phyloP scores from a whole-genome alignment of 2,329 filamentous ascomycete genomes.

The Paraphaeosphaeria sporulosa region DNA sequence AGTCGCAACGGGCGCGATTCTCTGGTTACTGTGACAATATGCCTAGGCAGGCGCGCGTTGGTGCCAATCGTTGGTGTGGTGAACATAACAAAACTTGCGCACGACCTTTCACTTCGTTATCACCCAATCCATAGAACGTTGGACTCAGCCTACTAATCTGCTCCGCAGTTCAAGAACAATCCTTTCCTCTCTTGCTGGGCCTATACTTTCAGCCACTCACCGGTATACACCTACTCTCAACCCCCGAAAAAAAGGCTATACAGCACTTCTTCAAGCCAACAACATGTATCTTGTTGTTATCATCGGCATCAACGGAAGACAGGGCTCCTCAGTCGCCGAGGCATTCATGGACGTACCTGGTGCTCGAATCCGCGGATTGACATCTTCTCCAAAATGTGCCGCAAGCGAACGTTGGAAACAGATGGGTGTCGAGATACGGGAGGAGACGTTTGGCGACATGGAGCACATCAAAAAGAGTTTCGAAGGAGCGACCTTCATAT shows the following conservation, averaged over 20 bases:
- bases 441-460: conserved; percentile 41
- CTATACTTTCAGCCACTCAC: background rate
- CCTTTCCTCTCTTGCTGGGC: background rate
- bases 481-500: conserved; percentile 45
- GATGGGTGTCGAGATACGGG: conserved; percentile 46
- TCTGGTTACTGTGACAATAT: background rate
- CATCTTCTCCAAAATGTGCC: background rate
- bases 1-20: background rate
- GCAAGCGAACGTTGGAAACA: conserved; percentile 19
- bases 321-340: conserved; percentile 13
- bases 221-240: background rate
- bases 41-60: background rate
- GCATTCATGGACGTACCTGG: background rate
- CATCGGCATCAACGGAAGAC: conserved; percentile 13
- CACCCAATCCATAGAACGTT: background rate
- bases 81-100: background rate
- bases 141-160: background rate
- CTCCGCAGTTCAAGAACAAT: background rate
- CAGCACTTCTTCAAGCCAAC: background rate
- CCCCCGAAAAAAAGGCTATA: background rate
- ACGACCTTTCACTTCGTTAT: background rate
- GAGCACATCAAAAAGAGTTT: conserved; percentile 44
- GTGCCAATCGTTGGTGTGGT: background rate
- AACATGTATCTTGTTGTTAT: conserved; percentile 4
- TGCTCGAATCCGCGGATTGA: conserved; percentile 10